Evolutionary conservation across 2,329 filamentous ascomycete species (phyloP).

Genomic region (Aureobasidium sp.): DNA sequence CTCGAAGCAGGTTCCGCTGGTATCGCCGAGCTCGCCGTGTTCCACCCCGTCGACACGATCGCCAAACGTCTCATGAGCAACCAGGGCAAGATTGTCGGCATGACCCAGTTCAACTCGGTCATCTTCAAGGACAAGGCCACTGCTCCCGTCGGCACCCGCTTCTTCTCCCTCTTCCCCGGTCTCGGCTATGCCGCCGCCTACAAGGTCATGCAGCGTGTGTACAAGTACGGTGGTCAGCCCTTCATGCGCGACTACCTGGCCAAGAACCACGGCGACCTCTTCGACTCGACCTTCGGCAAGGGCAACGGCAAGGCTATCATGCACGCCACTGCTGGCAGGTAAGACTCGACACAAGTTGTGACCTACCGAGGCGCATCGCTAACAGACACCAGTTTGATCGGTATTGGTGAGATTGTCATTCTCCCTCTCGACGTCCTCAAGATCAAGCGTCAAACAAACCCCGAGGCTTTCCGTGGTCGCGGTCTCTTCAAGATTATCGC

Average conservation of each 20-base stretch:
- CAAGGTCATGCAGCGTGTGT: constrained; percentile 92
- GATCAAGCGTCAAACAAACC: constrained; percentile 99
- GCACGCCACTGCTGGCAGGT: constrained; percentile 93
- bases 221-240: constrained; percentile 98
- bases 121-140: constrained; percentile 85
- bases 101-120: constrained; percentile 70
- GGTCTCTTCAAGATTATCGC: constrained; percentile 81
- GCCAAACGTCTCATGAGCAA: constrained; percentile 99
- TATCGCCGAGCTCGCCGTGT: constrained; percentile 86
- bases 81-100: constrained; percentile 59
- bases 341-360: constrained; percentile 18
- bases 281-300: constrained; percentile 86
- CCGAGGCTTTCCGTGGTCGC: constrained; percentile 91
- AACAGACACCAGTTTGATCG: constrained; percentile 59
- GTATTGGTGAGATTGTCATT: constrained; percentile 93
- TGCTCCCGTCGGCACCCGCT: constrained; percentile 64
- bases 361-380: neutral
- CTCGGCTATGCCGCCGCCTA: constrained; percentile 96
- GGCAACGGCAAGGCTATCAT: constrained; percentile 97
- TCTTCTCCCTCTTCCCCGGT: constrained; percentile 92
- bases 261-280: constrained; percentile 68
- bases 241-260: constrained; percentile 85
- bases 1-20: constrained; percentile 65
- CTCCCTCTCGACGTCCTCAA: constrained; percentile 94
- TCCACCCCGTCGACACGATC: constrained; percentile 95